These are phyloP conservation scores for Cornus controversa DNA, from an alignment of 148 eudicot genomes.

Conservation along the genomic window DNA sequence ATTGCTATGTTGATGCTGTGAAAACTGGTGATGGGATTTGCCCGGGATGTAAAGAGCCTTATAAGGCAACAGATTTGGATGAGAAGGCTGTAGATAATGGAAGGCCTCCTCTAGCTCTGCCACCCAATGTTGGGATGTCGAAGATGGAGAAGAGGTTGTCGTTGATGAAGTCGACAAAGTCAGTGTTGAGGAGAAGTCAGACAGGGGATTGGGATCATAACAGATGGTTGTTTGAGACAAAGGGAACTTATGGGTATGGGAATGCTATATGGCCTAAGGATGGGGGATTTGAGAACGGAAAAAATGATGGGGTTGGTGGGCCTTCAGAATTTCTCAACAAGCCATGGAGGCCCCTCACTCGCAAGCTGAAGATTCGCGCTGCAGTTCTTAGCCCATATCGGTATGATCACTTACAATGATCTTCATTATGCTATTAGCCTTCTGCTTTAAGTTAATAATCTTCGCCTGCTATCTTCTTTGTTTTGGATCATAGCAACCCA, in stretches of 20 bases:
- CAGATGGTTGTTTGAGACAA: constrained; percentile 93
- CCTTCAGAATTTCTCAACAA: constrained; percentile 60
- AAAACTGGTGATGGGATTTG: constrained; percentile 76
- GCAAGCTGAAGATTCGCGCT: constrained; percentile 87
- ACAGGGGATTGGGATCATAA: constrained; percentile 84
- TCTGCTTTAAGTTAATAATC: background rate
- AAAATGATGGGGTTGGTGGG: constrained; percentile 37
- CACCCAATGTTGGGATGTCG: constrained; percentile 41
- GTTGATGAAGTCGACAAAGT: constrained; percentile 71
- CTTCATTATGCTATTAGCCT: background rate
- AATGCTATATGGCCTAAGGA: constrained; percentile 97
- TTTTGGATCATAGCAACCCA: background rate
- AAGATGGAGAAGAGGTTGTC: constrained; percentile 86
- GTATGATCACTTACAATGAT: constrained; percentile 27
- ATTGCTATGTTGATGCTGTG: constrained; percentile 80
- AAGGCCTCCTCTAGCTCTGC: constrained; percentile 47
- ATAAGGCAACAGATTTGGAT: constrained; percentile 72
- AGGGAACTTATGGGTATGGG: constrained; percentile 95
- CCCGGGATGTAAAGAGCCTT: constrained; percentile 90
- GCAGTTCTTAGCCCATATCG: constrained; percentile 87
- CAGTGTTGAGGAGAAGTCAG: constrained; percentile 55
- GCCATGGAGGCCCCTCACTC: constrained; percentile 97
- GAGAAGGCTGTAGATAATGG: constrained; percentile 45
- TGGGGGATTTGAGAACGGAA: constrained; percentile 45
- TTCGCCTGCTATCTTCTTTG: background rate